Base-by-base conservation (phyloP, 2,329 filamentous ascomycete species). In the Colletotrichum lini region DNA sequence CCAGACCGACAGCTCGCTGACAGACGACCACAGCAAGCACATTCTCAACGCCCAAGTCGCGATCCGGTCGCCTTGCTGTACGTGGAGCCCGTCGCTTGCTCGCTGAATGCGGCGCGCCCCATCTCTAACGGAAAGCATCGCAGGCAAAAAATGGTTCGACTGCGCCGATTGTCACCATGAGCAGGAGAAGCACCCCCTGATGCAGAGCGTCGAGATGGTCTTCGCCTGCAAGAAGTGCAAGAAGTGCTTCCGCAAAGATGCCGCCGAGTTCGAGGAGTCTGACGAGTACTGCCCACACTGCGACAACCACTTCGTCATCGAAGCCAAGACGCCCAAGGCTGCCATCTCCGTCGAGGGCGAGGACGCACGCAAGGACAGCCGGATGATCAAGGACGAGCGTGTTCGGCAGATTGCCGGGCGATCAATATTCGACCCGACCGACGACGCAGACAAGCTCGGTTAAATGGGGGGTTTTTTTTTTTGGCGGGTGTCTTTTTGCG, bases 181-280 rank as follows among this genome's bases (percentile, higher is more conserved):
- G 81, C 86, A 90, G 73, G 93, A 97, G 82, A 83, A 86, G 72
- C 96, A 98, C 81, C 84, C 88, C 47, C 90, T 99, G 26, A 84
- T 89, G 65, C 93, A 97, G 83, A 88, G 87, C 74, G 88, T 92
- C 76, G 96, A 99, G 79, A 97, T 99, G 94, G 89, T 87, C 47
- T 98, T 99, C 79, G 94, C 94, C 63, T 99, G 96, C 89, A 99
- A 99, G 79, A 99, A 99, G 86, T 99, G 96, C 91, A 95, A 93
- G 77, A 99, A 99, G 84, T 95, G 92, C 83, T 99, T 99, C 87
- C 93, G 96, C 76, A 99, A 98, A 81, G 94, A 99, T 78, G 93
- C 93, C 56, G 85, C 90, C 74, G 94, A 98, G 81, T 98, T 98
- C 77, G 96, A 99, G 76, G 96, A 99, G 77, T 92, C 94, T 80